phyloP scores from a whole-genome alignment of 2,329 filamentous ascomycete species.

The Botrytis paeoniae region DNA sequence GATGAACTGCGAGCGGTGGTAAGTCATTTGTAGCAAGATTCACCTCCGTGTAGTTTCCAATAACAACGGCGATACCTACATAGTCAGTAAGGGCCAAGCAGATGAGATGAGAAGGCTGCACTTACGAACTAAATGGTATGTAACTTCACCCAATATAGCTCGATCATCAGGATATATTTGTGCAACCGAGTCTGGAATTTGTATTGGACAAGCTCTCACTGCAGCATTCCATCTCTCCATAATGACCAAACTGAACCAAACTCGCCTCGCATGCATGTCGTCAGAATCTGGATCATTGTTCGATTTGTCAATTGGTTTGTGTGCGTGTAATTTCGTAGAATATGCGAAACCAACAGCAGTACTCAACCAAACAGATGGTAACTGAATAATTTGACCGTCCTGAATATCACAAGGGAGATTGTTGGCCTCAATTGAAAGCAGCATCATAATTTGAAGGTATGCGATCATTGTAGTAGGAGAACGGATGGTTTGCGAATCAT shows the following conservation, averaged over 20 bases:
- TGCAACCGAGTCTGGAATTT: constrained; percentile 61
- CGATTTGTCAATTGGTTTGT: constrained; percentile 42
- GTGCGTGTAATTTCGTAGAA: constrained; percentile 58
- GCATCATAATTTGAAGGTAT: constrained; percentile 63
- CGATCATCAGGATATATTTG: constrained; percentile 59
- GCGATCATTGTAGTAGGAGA: constrained; percentile 47
- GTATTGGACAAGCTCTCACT: constrained; percentile 59
- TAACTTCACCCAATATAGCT: constrained; percentile 57
- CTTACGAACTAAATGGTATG: constrained; percentile 65
- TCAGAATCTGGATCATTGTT: constrained; percentile 57
- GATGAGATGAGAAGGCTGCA: constrained; percentile 28
- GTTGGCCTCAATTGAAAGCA: constrained; percentile 65
- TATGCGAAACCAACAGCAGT: constrained; percentile 65
- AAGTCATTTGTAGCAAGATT: constrained; percentile 45
- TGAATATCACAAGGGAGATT: constrained; percentile 42
- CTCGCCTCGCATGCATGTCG: constrained; percentile 58
- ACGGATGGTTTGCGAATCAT: constrained; percentile 43
- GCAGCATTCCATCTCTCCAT: constrained; percentile 72
- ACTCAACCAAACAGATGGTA: constrained; percentile 55
- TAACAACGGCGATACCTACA: constrained; percentile 54
- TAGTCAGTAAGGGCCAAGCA: constrained; percentile 15
- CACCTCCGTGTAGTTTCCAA: constrained; percentile 53
- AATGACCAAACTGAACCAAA: constrained; percentile 71
- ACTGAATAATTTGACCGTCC: constrained; percentile 43
- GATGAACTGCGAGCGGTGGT: constrained; percentile 43